These are phyloP conservation scores for Paramecium biaurelia DNA, from an alignment of 73 alveolate genomes.

Conservation along the genomic window DNA sequence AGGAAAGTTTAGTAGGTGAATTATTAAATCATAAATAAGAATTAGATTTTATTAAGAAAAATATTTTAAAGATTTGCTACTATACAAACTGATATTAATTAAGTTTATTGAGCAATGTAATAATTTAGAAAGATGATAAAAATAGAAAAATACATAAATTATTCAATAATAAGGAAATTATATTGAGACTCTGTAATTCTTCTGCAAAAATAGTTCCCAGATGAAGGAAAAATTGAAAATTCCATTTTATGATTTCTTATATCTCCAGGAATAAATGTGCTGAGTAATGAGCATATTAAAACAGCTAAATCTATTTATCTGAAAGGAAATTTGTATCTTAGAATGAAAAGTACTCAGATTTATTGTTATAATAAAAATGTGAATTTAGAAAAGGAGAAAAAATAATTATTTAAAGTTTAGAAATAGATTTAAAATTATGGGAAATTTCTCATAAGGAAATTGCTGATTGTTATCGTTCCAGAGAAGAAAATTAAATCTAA, in stretches of 20 bases:
- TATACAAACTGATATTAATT: not conserved
- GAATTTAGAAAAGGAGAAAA: not conserved
- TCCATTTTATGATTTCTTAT: not conserved
- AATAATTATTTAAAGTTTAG: not conserved
- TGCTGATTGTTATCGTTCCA: slow-evolving; percentile 25
- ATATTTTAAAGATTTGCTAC: not conserved
- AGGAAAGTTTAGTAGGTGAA: not conserved
- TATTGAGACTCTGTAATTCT: not conserved
- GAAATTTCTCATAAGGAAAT: not conserved
- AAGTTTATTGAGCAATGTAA: not conserved
- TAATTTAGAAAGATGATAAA: not conserved
- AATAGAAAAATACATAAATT: not conserved
- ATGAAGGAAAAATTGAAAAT: not conserved
- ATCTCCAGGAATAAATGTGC: not conserved
- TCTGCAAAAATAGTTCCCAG: not conserved
- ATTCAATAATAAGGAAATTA: not conserved
- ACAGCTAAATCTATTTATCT: slow-evolving; percentile 22
- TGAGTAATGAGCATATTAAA: not conserved
- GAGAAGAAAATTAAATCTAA: not conserved
- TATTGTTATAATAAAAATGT: not conserved
- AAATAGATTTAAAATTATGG: not conserved
- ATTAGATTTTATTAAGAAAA: not conserved
- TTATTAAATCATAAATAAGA: not conserved
- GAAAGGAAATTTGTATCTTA: slow-evolving; percentile 33
- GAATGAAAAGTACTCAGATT: not conserved